A percentile compares a stretch with the other conserved stretches of the same genome.
phyloP scores from a whole-genome alignment of 805 yeast species.

The Ogataea nakhonphanomensis region DNA sequence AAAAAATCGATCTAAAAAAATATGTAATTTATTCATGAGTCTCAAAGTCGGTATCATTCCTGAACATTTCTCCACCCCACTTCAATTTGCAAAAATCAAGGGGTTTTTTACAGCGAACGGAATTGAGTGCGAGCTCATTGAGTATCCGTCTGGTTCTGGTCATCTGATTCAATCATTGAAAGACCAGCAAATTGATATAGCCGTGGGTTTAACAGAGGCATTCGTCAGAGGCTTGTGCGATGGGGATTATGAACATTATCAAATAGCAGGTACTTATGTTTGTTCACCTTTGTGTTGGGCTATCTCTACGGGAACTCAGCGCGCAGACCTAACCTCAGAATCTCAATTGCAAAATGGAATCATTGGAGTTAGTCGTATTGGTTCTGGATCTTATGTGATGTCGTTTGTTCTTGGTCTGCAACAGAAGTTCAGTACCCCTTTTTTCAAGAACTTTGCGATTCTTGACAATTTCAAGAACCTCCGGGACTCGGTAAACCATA shows the following conservation, averaged over 20 bases:
- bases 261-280: constrained; percentile 78
- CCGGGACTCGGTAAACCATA: constrained; percentile 72
- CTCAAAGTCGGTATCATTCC: constrained; percentile 79
- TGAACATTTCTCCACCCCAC: constrained; percentile 88
- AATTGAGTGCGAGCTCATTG: constrained; percentile 56
- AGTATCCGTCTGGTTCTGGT: constrained; percentile 86
- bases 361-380: constrained; percentile 83
- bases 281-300: constrained; percentile 89
- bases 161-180: constrained; percentile 73
- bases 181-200: constrained; percentile 64
- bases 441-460: constrained; percentile 50
- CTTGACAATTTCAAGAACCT: constrained; percentile 69
- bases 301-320: constrained; percentile 66
- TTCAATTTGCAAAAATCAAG: constrained; percentile 63
- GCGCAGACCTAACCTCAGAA: constrained; percentile 51
- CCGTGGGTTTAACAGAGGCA: constrained; percentile 89
- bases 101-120: constrained; percentile 50
- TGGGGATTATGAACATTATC: constrained; percentile 55
- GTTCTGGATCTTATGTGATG: constrained; percentile 92
- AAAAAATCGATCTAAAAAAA: neutral
- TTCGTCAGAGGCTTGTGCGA: constrained; percentile 80
- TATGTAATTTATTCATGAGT: constrained; percentile 5
- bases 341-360: constrained; percentile 52
- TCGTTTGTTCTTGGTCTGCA: constrained; percentile 75
- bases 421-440: constrained; percentile 49